Evolutionary conservation across 148 eudicot genomes (phyloP), one percentile per base, ranked within the genome.

Genomic region (Beta vulgaris): DNA sequence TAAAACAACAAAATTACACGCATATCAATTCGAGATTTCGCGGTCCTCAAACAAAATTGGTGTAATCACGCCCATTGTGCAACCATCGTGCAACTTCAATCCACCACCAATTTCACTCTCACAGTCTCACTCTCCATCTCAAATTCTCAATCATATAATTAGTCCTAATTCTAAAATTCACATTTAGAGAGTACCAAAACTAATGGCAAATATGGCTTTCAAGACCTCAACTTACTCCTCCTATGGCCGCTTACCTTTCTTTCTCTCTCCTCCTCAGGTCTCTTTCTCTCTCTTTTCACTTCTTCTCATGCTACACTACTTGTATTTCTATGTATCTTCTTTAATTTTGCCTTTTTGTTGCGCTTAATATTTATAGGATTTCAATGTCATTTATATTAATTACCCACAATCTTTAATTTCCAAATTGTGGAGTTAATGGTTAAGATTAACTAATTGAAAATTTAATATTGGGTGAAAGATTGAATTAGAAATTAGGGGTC

Each of bases 251-350:
- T 68, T 87, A 63, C 81, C 93, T 71, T 44, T 80, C 26, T 15
- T 85, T 75, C 83, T 77, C 29, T 80, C 86, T 74, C 80, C 87
- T 78, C 80, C 93, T 49, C 89, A 83, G 91, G 97, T 87, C 48
- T 46, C 15, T 9, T 19, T 53, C 72, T 42, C 71, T 54, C 43
- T 23, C 48, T 51, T 54, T 58, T 44, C 28, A 48, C 6, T 46
- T 12, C 69, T 23, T 65, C 21, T n/a, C n/a, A n/a, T n/a, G n/a
- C n/a, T n/a, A n/a, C n/a, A n/a, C n/a, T n/a, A n/a, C n/a, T n/a
- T n/a, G n/a, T n/a, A n/a, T n/a, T n/a, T n/a, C n/a, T n/a, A n/a
- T n/a, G n/a, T n/a, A 28, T 14, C 3, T 53, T 64, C 23, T 35
- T 16, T 16, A n/a, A 0, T 21, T 21, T 73, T 25, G 1, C 2